These are phyloP conservation scores for Akanthomyces lecanii DNA, from an alignment of 2,329 filamentous ascomycete species.

Conservation along the genomic window DNA sequence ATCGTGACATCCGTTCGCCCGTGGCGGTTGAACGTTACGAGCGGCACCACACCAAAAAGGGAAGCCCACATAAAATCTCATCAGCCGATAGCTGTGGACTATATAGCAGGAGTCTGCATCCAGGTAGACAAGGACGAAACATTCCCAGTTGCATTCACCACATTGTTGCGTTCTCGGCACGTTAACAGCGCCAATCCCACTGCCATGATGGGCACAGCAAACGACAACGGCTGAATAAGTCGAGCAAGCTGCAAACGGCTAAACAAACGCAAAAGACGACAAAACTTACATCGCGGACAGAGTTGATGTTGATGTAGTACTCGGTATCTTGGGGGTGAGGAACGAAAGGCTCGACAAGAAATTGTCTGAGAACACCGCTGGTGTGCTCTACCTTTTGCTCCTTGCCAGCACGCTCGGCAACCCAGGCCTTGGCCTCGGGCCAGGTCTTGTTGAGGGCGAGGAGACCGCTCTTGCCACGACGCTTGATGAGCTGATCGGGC, in stretches of 20 bases:
- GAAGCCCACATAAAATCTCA: constrained; percentile 16
- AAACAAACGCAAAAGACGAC: constrained; percentile 23
- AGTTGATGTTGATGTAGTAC: constrained; percentile 99
- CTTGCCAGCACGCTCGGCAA: constrained; percentile 89
- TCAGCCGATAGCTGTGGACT: not conserved
- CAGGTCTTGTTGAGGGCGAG: constrained; percentile 96
- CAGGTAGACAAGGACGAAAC: not conserved
- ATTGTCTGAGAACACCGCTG: constrained; percentile 83
- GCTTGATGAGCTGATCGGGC: constrained; percentile 99
- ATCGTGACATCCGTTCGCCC: constrained; percentile 39
- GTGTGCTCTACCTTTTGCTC: constrained; percentile 88
- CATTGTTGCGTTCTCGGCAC: not conserved
- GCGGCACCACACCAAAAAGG: constrained; percentile 17
- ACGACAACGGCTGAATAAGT: constrained; percentile 6
- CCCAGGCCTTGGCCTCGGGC: constrained; percentile 90
- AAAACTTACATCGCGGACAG: constrained; percentile 90
- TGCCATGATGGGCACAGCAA: not conserved
- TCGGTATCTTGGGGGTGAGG: constrained; percentile 93
- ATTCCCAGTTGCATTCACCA: not conserved
- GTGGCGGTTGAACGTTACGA: constrained; percentile 28
- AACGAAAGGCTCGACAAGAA: constrained; percentile 97
- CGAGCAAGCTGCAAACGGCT: constrained; percentile 17
- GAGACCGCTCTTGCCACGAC: constrained; percentile 97
- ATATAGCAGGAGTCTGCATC: constrained; percentile 7
- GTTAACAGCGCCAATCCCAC: not conserved